Evolutionary conservation across 495 filamentous ascomycete species (phyloP).

Genomic region (Neurospora sp.): DNA sequence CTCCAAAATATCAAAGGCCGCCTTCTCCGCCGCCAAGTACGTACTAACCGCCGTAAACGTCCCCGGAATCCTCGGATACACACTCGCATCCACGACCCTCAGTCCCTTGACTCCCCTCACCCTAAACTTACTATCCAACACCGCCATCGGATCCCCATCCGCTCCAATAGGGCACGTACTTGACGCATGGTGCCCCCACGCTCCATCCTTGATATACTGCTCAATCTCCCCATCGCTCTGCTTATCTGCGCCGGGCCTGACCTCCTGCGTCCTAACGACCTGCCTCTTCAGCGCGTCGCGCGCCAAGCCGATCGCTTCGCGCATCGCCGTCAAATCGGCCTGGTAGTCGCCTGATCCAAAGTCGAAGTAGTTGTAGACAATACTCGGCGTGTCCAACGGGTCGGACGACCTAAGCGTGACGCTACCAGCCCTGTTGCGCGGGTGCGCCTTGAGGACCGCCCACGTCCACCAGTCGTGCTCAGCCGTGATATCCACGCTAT

Average conservation of each 20-base stretch:
- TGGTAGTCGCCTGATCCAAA: conserved; percentile 8
- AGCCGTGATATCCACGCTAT: conserved; percentile 15
- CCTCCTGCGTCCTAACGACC: conserved; percentile 31
- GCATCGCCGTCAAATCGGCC: conserved; percentile 37
- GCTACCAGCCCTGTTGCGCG: conserved; percentile 40
- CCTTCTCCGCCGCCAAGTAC: conserved; percentile 54
- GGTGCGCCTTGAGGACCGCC: conserved; percentile 42
- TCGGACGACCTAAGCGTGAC: conserved; percentile 41
- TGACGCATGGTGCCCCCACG: conserved; percentile 50
- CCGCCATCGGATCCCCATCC: conserved; percentile 44
- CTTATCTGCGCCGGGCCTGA: conserved; percentile 38
- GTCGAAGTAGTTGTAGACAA: conserved; percentile 48
- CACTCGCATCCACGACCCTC: conserved; percentile 51
- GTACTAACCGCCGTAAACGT: conserved; percentile 43
- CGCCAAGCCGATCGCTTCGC: conserved; percentile 36
- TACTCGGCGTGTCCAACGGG: conserved; percentile 43
- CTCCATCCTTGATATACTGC: conserved; percentile 38
- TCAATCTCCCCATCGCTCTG: conserved; percentile 30
- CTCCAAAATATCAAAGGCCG: conserved; percentile 25
- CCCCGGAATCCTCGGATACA: conserved; percentile 48
- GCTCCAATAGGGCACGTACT: conserved; percentile 47
- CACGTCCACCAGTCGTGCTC: conserved; percentile 35
- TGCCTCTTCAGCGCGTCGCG: conserved; percentile 29
- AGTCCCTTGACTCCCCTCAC: conserved; percentile 47
- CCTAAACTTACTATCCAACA: conserved; percentile 47